phyloP scores from a whole-genome alignment of 768 basidiomycete genomes.

The Lentinus brumalis region DNA sequence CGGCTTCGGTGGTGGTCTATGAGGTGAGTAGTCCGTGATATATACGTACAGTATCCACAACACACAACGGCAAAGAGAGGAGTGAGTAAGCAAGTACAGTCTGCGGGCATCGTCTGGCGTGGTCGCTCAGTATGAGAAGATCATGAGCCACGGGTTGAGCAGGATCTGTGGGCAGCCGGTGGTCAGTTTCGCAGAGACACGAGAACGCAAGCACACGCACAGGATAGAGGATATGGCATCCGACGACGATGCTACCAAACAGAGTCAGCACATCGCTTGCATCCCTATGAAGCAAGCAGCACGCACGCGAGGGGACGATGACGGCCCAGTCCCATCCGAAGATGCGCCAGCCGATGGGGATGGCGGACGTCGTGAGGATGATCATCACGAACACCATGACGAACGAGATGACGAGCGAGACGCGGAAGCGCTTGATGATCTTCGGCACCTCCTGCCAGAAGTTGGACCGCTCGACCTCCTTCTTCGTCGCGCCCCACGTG shows the following conservation, averaged over 20 bases:
- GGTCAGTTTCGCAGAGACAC: background rate
- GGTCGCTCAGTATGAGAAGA: conserved; percentile 60
- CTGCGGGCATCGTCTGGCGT: too few relatives aligned
- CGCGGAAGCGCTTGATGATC: conserved; percentile 79
- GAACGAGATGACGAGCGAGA: conserved; percentile 58
- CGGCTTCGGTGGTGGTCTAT: background rate
- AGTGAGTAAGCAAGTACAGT: too few relatives aligned
- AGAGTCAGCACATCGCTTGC: background rate
- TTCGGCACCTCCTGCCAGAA: conserved; percentile 90
- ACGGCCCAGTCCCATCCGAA: conserved; percentile 69
- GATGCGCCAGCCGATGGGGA: conserved; percentile 69
- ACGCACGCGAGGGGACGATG: conserved; percentile 68
- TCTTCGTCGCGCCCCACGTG: conserved; percentile 62
- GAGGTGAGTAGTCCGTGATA: too few relatives aligned
- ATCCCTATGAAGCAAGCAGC: conserved; percentile 1
- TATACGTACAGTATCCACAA: too few relatives aligned
- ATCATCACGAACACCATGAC: conserved; percentile 54
- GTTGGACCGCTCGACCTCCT: conserved; percentile 86
- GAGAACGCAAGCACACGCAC: conserved; percentile 43
- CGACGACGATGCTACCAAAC: conserved; percentile 54
- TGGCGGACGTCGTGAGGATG: conserved; percentile 52
- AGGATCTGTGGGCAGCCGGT: conserved; percentile 1
- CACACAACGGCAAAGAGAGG: too few relatives aligned
- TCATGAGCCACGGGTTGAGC: conserved; percentile 88
- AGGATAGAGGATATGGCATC: conserved; percentile 74